These are phyloP conservation scores for Rhodotorula sp. DNA, from an alignment of 1,284 basidiomycete genomes.

Conservation along the genomic window DNA sequence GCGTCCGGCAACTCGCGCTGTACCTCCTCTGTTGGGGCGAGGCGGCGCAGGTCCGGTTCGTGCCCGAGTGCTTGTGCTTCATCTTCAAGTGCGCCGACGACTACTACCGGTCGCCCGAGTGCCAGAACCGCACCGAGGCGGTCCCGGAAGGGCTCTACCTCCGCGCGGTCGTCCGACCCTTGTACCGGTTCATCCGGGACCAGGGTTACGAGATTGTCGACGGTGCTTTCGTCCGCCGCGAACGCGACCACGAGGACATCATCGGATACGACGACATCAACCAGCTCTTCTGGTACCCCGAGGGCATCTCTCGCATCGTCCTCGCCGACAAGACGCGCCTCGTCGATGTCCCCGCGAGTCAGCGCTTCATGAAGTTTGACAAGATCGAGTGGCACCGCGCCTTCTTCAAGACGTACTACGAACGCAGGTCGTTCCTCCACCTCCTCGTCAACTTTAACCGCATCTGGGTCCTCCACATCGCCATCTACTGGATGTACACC, in stretches of 20 bases:
- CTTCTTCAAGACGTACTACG: slow-evolving; percentile 96
- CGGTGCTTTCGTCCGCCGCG: slow-evolving; percentile 88
- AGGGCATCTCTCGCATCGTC: slow-evolving; percentile 90
- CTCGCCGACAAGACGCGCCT: slow-evolving; percentile 87
- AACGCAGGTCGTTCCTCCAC: slow-evolving; percentile 91
- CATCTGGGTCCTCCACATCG: slow-evolving; percentile 92
- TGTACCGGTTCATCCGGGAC: slow-evolving; percentile 97
- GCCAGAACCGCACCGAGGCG: slow-evolving; percentile 87
- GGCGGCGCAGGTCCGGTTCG: slow-evolving; percentile 96
- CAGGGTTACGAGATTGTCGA: slow-evolving; percentile 97
- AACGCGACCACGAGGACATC: slow-evolving; percentile 89
- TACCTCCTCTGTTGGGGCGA: slow-evolving; percentile 98
- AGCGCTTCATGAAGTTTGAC: slow-evolving; percentile 93
- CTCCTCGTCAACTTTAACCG: slow-evolving; percentile 97
- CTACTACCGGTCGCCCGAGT: slow-evolving; percentile 98
- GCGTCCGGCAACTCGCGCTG: slow-evolving; percentile 92
- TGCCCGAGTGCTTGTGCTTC: slow-evolving; percentile 96
- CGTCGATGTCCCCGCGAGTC: slow-evolving; percentile 80
- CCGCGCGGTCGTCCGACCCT: slow-evolving; percentile 83
- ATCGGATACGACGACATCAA: slow-evolving; percentile 99
- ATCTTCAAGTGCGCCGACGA: slow-evolving; percentile 99
- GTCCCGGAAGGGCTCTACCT: slow-evolving; percentile 95
- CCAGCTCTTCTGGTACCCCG: slow-evolving; percentile 99
- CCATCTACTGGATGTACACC: slow-evolving; percentile 91
- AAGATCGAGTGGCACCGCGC: slow-evolving; percentile 89